These are phyloP conservation scores for Pistacia atlantica DNA, from an alignment of 345 rosid genomes.

Conservation along the genomic window DNA sequence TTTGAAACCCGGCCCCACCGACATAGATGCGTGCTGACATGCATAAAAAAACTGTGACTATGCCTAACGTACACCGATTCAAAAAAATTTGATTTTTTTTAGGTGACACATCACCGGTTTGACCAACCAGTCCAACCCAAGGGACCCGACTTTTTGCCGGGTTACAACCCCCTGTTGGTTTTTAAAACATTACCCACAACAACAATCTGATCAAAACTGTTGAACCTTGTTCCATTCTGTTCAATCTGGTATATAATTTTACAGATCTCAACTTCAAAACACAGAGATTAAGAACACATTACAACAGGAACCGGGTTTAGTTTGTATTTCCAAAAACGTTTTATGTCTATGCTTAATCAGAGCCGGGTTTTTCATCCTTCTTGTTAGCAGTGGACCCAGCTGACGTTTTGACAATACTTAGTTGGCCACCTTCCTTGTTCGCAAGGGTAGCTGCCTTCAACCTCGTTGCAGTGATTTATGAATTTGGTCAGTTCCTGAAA, in stretches of 20 bases:
- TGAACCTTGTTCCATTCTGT: neutral
- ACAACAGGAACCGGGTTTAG: neutral
- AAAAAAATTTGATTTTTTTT: too few species aligned
- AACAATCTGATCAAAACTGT: too few species aligned
- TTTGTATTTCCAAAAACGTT: neutral
- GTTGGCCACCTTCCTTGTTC: constrained; percentile 78
- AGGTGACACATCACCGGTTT: too few species aligned
- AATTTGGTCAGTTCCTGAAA: constrained; percentile 81
- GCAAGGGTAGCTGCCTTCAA: constrained; percentile 81
- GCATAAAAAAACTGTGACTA: too few species aligned
- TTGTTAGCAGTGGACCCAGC: constrained; percentile 39
- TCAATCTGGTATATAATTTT: neutral
- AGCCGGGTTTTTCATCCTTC: constrained; percentile 25
- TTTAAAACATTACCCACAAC: neutral
- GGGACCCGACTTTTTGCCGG: too few species aligned
- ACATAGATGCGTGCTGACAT: too few species aligned
- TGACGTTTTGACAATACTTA: constrained; percentile 56
- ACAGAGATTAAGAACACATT: neutral
- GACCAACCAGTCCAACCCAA: too few species aligned
- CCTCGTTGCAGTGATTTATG: constrained; percentile 86
- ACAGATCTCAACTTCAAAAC: neutral
- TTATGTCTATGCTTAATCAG: constrained; percentile 4
- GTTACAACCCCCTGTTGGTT: too few species aligned
- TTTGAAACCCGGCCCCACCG: too few species aligned
- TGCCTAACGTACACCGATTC: too few species aligned